A percentile compares a stretch with the other conserved stretches of the same genome.
Evolutionary conservation across 164 flowering plant species (phyloP).

Genomic region (Nymphaea colorata): DNA sequence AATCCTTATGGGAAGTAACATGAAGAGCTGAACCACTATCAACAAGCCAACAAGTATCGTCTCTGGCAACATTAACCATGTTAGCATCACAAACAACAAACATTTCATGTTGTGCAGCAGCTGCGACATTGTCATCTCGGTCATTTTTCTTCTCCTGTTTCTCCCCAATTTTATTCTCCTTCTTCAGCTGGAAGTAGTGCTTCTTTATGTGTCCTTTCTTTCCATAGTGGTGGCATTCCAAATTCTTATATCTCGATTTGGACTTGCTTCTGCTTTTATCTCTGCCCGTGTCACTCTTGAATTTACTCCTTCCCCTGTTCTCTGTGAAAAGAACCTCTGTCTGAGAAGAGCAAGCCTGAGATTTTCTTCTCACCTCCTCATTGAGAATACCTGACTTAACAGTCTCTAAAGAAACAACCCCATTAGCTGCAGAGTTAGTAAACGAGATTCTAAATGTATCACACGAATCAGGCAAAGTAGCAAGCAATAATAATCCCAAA

Average conservation of each 20-base stretch:
- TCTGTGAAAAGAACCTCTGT: background rate
- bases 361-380: background rate
- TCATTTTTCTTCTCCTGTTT: background rate
- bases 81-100: background rate
- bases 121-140: background rate
- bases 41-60: background rate
- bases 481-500: background rate
- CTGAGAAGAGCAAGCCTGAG: background rate
- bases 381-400: background rate
- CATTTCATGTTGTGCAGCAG: background rate
- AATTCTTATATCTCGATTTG: background rate
- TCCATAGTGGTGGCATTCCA: background rate
- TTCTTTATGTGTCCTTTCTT: background rate
- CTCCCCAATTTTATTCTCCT: background rate
- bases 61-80: background rate
- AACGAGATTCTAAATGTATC: background rate
- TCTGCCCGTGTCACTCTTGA: background rate
- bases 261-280: background rate
- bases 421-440: background rate
- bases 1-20: background rate
- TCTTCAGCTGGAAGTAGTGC: background rate
- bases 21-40: conserved; percentile 1
- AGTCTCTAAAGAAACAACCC: background rate
- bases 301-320: background rate
- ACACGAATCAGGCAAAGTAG: background rate